These are phyloP conservation scores for Nematodospora valgi DNA, from an alignment of 805 yeast species.

Conservation along the genomic window DNA sequence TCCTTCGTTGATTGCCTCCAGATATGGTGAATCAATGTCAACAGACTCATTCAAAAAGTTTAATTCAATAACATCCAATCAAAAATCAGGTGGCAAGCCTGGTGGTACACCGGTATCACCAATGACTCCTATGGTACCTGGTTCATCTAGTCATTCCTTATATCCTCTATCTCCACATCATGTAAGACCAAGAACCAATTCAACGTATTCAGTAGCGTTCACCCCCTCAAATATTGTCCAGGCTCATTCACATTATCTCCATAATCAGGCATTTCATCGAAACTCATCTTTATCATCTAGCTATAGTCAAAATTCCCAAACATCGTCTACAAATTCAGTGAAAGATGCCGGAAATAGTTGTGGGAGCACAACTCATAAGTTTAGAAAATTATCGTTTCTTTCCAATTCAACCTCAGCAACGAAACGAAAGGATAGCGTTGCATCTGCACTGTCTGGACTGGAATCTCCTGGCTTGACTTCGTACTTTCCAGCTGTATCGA, in stretches of 20 bases:
- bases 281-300: slow-evolving; percentile 3
- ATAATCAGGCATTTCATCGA: slow-evolving; percentile 7
- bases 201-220: neutral
- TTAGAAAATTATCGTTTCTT: slow-evolving; percentile 9
- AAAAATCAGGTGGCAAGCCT: neutral
- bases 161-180: neutral
- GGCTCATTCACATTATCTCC: slow-evolving; percentile 1
- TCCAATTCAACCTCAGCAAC: slow-evolving; percentile 1
- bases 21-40: slow-evolving; percentile 5
- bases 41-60: slow-evolving; percentile 1
- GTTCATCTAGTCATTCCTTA: neutral
- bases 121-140: neutral
- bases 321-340: neutral
- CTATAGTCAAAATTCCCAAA: neutral
- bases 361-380: slow-evolving; percentile 2
- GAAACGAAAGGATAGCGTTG: slow-evolving; percentile 1
- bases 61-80: neutral
- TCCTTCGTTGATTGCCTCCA: slow-evolving; percentile 7
- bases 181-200: slow-evolving; percentile 5
- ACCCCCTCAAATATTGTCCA: neutral
- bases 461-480: slow-evolving; percentile 5
- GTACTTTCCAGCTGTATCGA: slow-evolving; percentile 4
- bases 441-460: neutral
- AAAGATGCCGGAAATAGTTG: neutral
- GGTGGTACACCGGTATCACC: neutral